Evolutionary conservation across 805 yeast genomes (phyloP), one percentile per base, ranked within the genome.

Genomic region (Candida xyloterini): DNA sequence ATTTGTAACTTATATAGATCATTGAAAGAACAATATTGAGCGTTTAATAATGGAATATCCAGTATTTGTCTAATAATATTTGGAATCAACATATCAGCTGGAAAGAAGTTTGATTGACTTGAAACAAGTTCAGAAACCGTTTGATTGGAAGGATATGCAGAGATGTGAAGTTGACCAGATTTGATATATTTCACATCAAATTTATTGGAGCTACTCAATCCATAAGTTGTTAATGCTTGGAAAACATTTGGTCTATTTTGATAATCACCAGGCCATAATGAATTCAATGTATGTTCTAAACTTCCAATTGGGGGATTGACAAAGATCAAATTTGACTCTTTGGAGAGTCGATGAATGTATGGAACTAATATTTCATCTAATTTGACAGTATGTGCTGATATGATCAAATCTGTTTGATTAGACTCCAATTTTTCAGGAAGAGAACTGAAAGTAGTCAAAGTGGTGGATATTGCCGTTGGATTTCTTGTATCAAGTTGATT

Each of bases 271-370:
- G 42, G 28, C 34, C 50, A 47, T 3, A 50, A 15, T 2, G 16
- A 20, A 1, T 30, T n/a, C 4, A 48, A 20, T 3, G 45, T 33
- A 1, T n/a, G 30, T 11, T 53, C 53, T 4, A 52, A 29, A 7
- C 35, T 28, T 7, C 55, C 59, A 10, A 51, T 42, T 14, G 38
- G 25, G 1, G 63, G 59, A 38, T 58, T 48, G 10, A 59, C 46
- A 29, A 59, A 45, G 3, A 58, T n/a, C 5, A 59, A 15, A 28
- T 47, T 55, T 7, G 63, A 44, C 9, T 50, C 33, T 11, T 30
- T 24, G 0, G 48, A 15, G n/a, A 56, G 44, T 16, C 40, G 30
- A 3, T 30, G 30, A 28, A 20, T 35, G 41, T 44, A 47, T 4
- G 15, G 30, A 10, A 33, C n/a, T 10, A 52, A 22, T 21, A 23